Conservation (phyloP, 495 filamentous ascomycete genomes). For the Tuber microsphaerosporum region DNA sequence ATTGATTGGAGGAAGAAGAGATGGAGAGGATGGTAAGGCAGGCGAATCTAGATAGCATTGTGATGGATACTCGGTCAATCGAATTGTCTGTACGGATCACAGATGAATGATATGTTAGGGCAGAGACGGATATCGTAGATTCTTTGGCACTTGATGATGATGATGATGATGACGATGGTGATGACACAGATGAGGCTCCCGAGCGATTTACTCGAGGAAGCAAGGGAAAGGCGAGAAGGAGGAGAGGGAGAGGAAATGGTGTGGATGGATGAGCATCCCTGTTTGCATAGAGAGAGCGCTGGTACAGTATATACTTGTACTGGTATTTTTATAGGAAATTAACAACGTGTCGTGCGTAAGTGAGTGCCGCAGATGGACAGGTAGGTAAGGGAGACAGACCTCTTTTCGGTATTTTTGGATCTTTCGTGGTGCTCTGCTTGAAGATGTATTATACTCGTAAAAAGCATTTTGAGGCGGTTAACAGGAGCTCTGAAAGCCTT, state of each 20-base stretch:
- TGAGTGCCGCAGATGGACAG: neutral
- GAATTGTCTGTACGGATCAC: neutral
- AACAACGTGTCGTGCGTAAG: conserved; percentile 35
- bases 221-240: neutral
- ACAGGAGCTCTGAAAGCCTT: no score
- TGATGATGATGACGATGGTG: neutral
- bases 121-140: neutral
- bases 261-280: neutral
- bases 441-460: no score
- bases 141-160: neutral
- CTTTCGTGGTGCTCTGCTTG: neutral
- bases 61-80: neutral
- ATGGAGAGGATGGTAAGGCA: neutral
- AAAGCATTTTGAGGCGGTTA: no score
- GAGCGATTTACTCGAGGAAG: no score
- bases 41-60: neutral
- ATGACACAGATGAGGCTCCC: conserved; percentile 4
- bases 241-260: neutral
- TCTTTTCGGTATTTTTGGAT: neutral
- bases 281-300: neutral
- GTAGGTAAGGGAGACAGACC: no score
- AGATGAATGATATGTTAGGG: neutral
- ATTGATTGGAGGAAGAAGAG: neutral
- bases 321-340: neutral
- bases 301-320: no score